Evolutionary conservation across 768 basidiomycete genomes (phyloP).

Genomic region (Suillus plorans): DNA sequence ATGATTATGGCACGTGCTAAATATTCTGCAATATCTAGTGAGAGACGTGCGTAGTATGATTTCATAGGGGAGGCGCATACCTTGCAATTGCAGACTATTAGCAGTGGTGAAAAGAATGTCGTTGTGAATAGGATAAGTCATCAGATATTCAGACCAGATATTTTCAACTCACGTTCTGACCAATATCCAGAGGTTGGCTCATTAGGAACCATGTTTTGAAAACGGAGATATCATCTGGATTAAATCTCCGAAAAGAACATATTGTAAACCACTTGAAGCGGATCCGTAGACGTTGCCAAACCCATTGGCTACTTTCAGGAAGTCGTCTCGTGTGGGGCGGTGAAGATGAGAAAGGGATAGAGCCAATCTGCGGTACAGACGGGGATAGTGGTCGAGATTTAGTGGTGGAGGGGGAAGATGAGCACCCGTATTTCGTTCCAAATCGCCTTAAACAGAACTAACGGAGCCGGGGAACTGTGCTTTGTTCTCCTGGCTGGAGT

Average conservation of each 20-base stretch:
- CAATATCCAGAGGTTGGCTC: constrained; percentile 94
- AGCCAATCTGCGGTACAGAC: constrained; percentile 83
- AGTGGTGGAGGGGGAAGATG: constrained; percentile 26
- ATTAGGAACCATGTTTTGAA: constrained; percentile 95
- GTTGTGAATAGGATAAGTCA: constrained; percentile 49
- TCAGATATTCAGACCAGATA: neutral
- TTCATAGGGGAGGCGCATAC: constrained; percentile 37
- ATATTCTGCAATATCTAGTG: constrained; percentile 50
- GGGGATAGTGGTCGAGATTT: constrained; percentile 68
- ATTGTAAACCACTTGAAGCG: constrained; percentile 99
- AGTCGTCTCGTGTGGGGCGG: constrained; percentile 85
- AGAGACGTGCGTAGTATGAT: neutral
- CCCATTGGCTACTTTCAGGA: constrained; percentile 79
- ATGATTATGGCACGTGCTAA: constrained; percentile 87
- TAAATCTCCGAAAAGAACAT: constrained; percentile 93
- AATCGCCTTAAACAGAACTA: constrained; percentile 3
- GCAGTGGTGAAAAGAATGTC: constrained; percentile 92
- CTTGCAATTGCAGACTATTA: constrained; percentile 85
- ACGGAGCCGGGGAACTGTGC: constrained; percentile 7
- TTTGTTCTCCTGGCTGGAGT: constrained; percentile 2
- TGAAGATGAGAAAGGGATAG: constrained; percentile 73
- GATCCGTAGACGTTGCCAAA: constrained; percentile 85
- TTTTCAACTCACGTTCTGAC: constrained; percentile 58
- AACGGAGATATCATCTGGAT: constrained; percentile 94
- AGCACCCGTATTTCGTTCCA: neutral